Evolutionary conservation across 129 eudicot species (phyloP).

Genomic region (Helianthus tuberosus): DNA sequence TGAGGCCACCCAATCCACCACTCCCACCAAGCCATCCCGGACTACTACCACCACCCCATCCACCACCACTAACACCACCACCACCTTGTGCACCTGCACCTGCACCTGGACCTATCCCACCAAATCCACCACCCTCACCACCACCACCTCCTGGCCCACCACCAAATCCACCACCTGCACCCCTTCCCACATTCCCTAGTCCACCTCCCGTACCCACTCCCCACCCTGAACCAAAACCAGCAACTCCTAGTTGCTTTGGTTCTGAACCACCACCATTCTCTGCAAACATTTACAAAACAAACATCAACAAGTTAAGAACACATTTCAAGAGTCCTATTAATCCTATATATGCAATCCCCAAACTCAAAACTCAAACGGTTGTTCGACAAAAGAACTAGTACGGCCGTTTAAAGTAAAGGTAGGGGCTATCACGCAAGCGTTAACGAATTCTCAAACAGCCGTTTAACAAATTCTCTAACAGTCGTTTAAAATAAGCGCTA

Average conservation of each 20-base stretch:
- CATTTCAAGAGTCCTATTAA: no score
- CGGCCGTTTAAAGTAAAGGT: no score
- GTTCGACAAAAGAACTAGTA: no score
- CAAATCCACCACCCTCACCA: constrained; percentile 35
- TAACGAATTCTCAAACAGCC: no score
- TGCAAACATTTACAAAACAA: constrained; percentile 12
- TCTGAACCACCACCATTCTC: constrained; percentile 22
- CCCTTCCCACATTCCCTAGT: constrained; percentile 10
- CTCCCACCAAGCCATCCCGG: constrained; percentile 39
- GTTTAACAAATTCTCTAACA: no score
- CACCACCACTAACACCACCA: constrained; percentile 32
- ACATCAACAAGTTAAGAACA: no score
- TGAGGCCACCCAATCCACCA: constrained; percentile 13
- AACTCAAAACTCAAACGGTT: no score
- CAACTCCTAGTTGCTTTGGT: constrained; percentile 22
- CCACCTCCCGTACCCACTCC: constrained; percentile 43
- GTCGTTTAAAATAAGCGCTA: no score
- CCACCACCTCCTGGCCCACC: constrained; percentile 28
- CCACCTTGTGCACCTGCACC: constrained; percentile 33
- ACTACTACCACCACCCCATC: constrained; percentile 43
- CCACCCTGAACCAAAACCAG: constrained; percentile 33
- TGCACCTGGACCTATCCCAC: constrained; percentile 37
- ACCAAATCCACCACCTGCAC: constrained; percentile 36
- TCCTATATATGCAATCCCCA: no score
- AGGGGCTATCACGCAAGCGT: no score